phyloP scores from a whole-genome alignment of 768 basidiomycete species.

The Agaricus blazei region DNA sequence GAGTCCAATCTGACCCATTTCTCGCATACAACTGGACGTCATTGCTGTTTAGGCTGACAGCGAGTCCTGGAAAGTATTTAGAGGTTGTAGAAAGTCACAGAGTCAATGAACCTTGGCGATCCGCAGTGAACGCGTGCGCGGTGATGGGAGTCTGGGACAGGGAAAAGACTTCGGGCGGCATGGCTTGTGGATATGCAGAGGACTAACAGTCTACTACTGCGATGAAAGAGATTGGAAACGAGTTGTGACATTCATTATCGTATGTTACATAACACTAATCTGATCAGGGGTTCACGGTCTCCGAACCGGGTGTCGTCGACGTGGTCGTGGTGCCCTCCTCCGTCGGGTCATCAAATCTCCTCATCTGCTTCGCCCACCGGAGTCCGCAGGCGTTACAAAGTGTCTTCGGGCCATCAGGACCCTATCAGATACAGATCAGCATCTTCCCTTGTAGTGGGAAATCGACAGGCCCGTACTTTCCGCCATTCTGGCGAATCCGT shows the following conservation, averaged over 20 bases:
- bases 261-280: not conserved
- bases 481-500: conserved; percentile 98
- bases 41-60: conserved; percentile 85
- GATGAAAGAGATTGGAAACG: conserved; percentile 6
- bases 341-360: conserved; percentile 31
- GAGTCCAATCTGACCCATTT: conserved; percentile 62
- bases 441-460: not conserved
- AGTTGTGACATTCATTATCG: not conserved
- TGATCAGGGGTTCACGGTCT: not conserved
- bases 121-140: conserved; percentile 86
- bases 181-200: conserved; percentile 40
- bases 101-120: conserved; percentile 68
- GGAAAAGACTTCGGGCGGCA: conserved; percentile 71
- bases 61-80: conserved; percentile 61
- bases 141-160: conserved; percentile 84
- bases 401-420: conserved; percentile 94
- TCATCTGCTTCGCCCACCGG: conserved; percentile 78
- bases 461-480: conserved; percentile 44
- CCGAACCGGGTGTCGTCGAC: not conserved
- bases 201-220: conserved; percentile 89
- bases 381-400: conserved; percentile 95
- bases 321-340: conserved; percentile 11
- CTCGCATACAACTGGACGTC: conserved; percentile 79
- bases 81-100: not conserved
- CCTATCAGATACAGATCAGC: conserved; percentile 36